Evolutionary conservation across 2,329 filamentous ascomycete species (phyloP), one percentile per base, ranked within the genome.

Genomic region (Fusarium kyushuense): DNA sequence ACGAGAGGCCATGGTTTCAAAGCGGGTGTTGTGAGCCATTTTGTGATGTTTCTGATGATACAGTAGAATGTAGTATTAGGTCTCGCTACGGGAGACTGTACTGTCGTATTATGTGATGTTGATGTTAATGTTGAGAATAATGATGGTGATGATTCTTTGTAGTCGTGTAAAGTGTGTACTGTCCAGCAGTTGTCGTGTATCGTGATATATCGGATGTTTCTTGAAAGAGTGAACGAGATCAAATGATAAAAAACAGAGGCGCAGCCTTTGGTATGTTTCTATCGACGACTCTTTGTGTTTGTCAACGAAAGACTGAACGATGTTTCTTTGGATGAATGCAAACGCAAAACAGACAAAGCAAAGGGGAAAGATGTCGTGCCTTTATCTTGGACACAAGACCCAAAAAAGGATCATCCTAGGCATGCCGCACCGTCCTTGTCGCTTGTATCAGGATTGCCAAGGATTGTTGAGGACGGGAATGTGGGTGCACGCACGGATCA

Each of bases 1-100:
- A 79, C 84, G 84, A 58, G 80, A 76, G 58, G 83, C 78, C 75
- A 87, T 81, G 63, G 79, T 75, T 63, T 86, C 81, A 78, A 87
- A 83, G 71, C 83, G 82, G 11, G 83, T 79, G 45, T 53, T 63
- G 54, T 67, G 68, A 51, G 65, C 43, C 72, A 74, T 74, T 38
- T 25, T 63, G 29, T 19, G 29, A 19, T 46, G 45, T 33, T 42
- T 48, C 41, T 30, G 3, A 16, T 33, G 25, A 29, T 41, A 12
- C 23, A 16, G 13, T 23, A 19, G 23, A 59, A 36, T 52, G n/a
- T 21, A n/a, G 32, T 38, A 51, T 38, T 36, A 35, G 11, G n/a
- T 38, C 35, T 36, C 45, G 47, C 53, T 38, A 42, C 46, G 45
- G 17, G 25, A 19, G 32, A 52, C 19, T 23, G 16, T 41, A 36